phyloP scores from a whole-genome alignment of 352 stramenopile genomes.

The Blastocystis sp. region DNA sequence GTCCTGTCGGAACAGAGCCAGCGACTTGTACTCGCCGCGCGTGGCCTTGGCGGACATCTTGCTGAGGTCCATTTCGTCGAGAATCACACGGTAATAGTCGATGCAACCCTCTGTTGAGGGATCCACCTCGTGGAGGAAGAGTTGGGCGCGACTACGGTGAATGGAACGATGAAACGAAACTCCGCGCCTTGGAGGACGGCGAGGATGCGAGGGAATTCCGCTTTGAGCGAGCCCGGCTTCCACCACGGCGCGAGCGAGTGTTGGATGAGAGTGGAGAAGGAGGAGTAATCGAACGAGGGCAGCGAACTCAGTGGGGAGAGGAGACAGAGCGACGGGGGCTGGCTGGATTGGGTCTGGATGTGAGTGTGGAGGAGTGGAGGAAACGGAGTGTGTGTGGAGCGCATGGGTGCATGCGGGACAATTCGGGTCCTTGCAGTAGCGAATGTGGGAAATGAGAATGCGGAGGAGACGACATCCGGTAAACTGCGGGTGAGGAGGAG shows the following conservation, averaged over 20 bases:
- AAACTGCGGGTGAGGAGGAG: background rate
- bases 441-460: background rate
- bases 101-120: background rate
- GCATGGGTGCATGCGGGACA: background rate
- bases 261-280: background rate
- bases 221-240: conserved; percentile 10
- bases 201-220: conserved; percentile 41
- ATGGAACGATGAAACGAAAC: background rate
- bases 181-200: background rate
- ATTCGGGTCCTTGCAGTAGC: background rate
- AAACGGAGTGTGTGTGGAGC: background rate
- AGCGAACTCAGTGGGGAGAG: background rate
- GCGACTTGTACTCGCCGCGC: conserved; percentile 83
- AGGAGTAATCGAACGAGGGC: background rate
- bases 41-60: conserved; percentile 86
- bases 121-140: conserved; percentile 17
- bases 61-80: conserved; percentile 83
- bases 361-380: background rate
- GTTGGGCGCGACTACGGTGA: background rate
- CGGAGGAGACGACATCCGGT: background rate
- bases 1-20: conserved; percentile 83
- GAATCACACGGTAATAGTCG: conserved; percentile 35
- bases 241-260: conserved; percentile 20
- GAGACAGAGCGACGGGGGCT: background rate
- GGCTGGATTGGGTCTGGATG: background rate